Evolutionary conservation across 176 grass and related monocot genomes (phyloP).

Genomic region (Pharus latifolius): DNA sequence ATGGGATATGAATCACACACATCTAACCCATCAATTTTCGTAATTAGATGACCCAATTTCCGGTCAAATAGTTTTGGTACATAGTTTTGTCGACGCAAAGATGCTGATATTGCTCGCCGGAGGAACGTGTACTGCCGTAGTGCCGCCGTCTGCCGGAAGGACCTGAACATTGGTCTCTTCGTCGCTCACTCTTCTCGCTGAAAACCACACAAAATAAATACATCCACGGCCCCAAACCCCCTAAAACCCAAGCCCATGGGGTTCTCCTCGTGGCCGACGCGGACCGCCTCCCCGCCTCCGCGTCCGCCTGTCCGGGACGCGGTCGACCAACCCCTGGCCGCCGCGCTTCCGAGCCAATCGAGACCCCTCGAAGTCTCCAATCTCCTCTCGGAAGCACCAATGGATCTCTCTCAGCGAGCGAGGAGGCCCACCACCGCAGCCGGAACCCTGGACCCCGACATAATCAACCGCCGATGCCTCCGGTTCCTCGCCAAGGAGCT

Average conservation of each 20-base stretch:
- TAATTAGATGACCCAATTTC: neutral
- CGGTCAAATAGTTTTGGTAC: constrained; percentile 37
- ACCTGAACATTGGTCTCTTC: too few relatives aligned
- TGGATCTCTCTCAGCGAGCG: constrained; percentile 46
- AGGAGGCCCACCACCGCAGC: constrained; percentile 14
- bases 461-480: constrained; percentile 28
- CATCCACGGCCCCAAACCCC: too few relatives aligned
- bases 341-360: constrained; percentile 35
- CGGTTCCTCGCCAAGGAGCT: constrained; percentile 39
- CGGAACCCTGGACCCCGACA: constrained; percentile 13
- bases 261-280: constrained; percentile 7
- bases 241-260: too few relatives aligned
- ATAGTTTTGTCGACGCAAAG: constrained; percentile 36
- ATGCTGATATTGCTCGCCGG: neutral
- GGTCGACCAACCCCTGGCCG: constrained; percentile 23
- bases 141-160: too few relatives aligned
- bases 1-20: neutral
- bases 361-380: constrained; percentile 33
- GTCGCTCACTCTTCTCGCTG: constrained; percentile 18
- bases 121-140: too few relatives aligned
- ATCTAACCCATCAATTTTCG: neutral
- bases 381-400: constrained; percentile 27
- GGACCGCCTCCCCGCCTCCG: constrained; percentile 13
- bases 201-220: constrained; percentile 33
- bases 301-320: constrained; percentile 25